A percentile compares a stretch with the other conserved stretches of the same genome.
Conservation (phyloP, 2,329 filamentous ascomycete species). For the Colletotrichum sidae region DNA sequence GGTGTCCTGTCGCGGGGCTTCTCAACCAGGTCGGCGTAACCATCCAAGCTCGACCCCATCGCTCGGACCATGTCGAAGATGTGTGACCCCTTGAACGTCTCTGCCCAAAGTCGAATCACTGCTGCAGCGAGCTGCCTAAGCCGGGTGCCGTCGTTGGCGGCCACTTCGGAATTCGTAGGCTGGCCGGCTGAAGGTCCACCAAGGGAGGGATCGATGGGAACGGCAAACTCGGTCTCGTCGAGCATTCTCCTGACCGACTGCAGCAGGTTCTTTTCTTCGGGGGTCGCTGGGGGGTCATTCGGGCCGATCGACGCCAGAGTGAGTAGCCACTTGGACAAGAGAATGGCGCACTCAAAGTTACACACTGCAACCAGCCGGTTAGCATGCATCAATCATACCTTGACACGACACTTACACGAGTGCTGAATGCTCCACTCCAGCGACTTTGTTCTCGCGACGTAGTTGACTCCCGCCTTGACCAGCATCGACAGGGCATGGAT, state of each 20-base stretch:
- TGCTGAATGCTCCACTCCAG: slow-evolving; percentile 73
- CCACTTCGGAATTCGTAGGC: slow-evolving; percentile 54
- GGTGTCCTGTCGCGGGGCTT: slow-evolving; percentile 63
- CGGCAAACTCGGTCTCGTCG: slow-evolving; percentile 72
- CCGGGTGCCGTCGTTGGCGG: slow-evolving; percentile 61
- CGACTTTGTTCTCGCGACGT: slow-evolving; percentile 70
- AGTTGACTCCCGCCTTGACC: slow-evolving; percentile 72
- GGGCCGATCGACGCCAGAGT: slow-evolving; percentile 65
- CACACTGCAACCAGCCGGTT: slow-evolving; percentile 56
- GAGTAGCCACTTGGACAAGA: slow-evolving; percentile 71
- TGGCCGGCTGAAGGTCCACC: slow-evolving; percentile 52
- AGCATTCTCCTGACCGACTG: slow-evolving; percentile 69
- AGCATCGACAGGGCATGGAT: slow-evolving; percentile 76
- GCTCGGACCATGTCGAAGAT: slow-evolving; percentile 71
- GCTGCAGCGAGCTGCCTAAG: slow-evolving; percentile 67
- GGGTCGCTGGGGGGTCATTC: slow-evolving; percentile 60
- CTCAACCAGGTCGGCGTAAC: slow-evolving; percentile 67
- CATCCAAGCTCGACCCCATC: slow-evolving; percentile 68
- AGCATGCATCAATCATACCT: slow-evolving; percentile 30
- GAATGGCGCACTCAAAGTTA: slow-evolving; percentile 71
- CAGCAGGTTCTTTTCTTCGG: slow-evolving; percentile 66
- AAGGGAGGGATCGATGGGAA: slow-evolving; percentile 68
- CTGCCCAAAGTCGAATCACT: slow-evolving; percentile 70
- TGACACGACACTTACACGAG: slow-evolving; percentile 58
- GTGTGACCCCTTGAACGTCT: slow-evolving; percentile 71